Evolutionary conservation across 2,329 filamentous ascomycete species (phyloP).

Genomic region (Neurospora sp.): DNA sequence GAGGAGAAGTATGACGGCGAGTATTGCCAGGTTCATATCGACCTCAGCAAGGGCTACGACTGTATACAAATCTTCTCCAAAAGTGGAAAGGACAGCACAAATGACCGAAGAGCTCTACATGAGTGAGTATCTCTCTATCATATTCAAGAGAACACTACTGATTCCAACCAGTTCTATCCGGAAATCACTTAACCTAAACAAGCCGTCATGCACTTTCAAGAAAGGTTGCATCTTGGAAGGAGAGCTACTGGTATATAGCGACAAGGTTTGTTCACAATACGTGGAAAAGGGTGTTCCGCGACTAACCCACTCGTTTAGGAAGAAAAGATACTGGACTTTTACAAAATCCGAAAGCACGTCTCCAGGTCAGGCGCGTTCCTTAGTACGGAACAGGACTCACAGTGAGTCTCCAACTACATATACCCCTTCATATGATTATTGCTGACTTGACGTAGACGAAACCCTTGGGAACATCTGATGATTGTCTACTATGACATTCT

Average conservation of each 20-base stretch:
- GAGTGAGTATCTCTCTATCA: conserved; percentile 24
- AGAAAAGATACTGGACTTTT: conserved; percentile 59
- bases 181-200: conserved; percentile 53
- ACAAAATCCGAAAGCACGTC: conserved; percentile 75
- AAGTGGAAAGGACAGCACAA: conserved; percentile 79
- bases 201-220: conserved; percentile 46
- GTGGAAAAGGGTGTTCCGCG: not conserved
- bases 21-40: conserved; percentile 81
- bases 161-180: conserved; percentile 40
- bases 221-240: conserved; percentile 69
- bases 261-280: conserved; percentile 33
- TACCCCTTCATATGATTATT: not conserved
- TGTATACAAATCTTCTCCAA: conserved; percentile 81
- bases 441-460: conserved; percentile 28
- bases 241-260: conserved; percentile 71
- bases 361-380: conserved; percentile 60
- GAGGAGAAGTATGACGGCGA: conserved; percentile 83
- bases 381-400: conserved; percentile 58
- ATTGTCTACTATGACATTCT: conserved; percentile 51
- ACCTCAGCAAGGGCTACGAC: conserved; percentile 43
- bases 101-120: conserved; percentile 54
- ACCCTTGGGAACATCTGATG: conserved; percentile 47
- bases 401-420: conserved; percentile 32
- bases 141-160: conserved; percentile 5
- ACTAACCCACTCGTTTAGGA: conserved; percentile 26